A percentile compares a stretch with the other conserved stretches of the same genome.
These are phyloP conservation scores for Jackrogersella minutella DNA, from an alignment of 495 filamentous ascomycete species.

Conservation along the genomic window DNA sequence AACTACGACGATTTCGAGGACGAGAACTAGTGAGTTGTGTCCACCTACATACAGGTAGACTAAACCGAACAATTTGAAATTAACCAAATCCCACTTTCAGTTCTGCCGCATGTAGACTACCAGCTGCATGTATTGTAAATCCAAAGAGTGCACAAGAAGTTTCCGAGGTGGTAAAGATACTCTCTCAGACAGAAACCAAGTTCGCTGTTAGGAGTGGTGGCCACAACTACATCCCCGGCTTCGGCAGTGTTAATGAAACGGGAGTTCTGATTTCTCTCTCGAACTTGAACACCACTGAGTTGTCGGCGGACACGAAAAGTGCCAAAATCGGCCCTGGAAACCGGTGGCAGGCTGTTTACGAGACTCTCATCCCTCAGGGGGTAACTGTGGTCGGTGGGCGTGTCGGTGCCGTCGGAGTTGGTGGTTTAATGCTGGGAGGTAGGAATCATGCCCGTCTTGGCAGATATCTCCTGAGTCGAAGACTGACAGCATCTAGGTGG, in stretches of 20 bases:
- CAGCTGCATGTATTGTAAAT: slow-evolving; percentile 54
- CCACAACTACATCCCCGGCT: slow-evolving; percentile 57
- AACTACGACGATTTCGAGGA: slow-evolving; percentile 21
- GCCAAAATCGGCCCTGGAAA: slow-evolving; percentile 58
- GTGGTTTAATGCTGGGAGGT: slow-evolving; percentile 51
- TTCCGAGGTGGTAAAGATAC: slow-evolving; percentile 40
- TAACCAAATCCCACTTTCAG: slow-evolving; percentile 17
- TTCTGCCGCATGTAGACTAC: slow-evolving; percentile 31
- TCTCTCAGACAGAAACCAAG: slow-evolving; percentile 44
- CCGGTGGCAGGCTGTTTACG: slow-evolving; percentile 59
- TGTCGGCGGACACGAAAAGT: slow-evolving; percentile 52
- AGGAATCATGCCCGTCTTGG: slow-evolving; percentile 2
- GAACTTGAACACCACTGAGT: slow-evolving; percentile 50
- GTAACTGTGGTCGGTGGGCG: slow-evolving; percentile 59
- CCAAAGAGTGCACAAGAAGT: slow-evolving; percentile 48
- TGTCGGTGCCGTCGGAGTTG: slow-evolving; percentile 52
- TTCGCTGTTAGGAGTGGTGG: slow-evolving; percentile 61
- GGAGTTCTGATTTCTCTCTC: slow-evolving; percentile 64
- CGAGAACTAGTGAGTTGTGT: slow-evolving; percentile 32
- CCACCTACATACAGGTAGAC: neutral
- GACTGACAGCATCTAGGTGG: slow-evolving; percentile 43
- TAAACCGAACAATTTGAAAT: neutral
- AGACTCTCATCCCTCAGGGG: slow-evolving; percentile 50
- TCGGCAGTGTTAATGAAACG: slow-evolving; percentile 54
- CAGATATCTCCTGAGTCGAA: slow-evolving; percentile 14